Evolutionary conservation across 2,329 filamentous ascomycete genomes (phyloP), one percentile per base, ranked within the genome.

Genomic region (Exophiala viscosa): DNA sequence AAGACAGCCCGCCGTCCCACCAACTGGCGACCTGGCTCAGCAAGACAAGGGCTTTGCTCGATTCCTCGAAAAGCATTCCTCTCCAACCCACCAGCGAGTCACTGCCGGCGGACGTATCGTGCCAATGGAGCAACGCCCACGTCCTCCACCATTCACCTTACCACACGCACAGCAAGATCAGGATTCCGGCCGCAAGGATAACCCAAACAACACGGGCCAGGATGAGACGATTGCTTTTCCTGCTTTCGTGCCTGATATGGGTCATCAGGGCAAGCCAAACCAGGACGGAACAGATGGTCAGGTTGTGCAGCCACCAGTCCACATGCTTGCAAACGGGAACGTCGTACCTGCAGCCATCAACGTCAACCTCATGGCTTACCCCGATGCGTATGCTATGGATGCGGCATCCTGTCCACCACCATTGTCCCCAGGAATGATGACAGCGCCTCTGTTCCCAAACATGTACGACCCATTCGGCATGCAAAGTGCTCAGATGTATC

Each of bases 61-160:
- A 34, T 77, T 77, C 51, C 64, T 77, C 7, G 72, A 72, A 60
- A 67, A 73, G 46, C 73, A 76, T 53, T 67, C 72, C 6, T 76
- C 75, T 33, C 73, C 74, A n/a, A 73, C 69, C 32, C 71, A 75
- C 52, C 71, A 76, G 46, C 71, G 74, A 46, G 75, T 77, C 44
- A 76, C 74, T 35, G 73, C 75, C 51, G 73, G 73, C 17, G 75
- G 75, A 7, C 69, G 69, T 36, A 76, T 77, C 23, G 73, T 77
- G 33, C 73, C 74, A n/a, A 74, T 76, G 69, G 65, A 67, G 33
- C 64, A 67, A 31, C 59, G 62, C 15, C 31, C 52, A 9, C 63
- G 69, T 18, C 67, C 66, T 48, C 70, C 73, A 4, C 65, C 70
- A 52, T 69, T 70, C 55, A 65, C 66, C 38, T 58, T 70, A 34